Evolutionary conservation across 2,329 filamentous ascomycete genomes (phyloP).

Genomic region (Proliferodiscus dingleyae): DNA sequence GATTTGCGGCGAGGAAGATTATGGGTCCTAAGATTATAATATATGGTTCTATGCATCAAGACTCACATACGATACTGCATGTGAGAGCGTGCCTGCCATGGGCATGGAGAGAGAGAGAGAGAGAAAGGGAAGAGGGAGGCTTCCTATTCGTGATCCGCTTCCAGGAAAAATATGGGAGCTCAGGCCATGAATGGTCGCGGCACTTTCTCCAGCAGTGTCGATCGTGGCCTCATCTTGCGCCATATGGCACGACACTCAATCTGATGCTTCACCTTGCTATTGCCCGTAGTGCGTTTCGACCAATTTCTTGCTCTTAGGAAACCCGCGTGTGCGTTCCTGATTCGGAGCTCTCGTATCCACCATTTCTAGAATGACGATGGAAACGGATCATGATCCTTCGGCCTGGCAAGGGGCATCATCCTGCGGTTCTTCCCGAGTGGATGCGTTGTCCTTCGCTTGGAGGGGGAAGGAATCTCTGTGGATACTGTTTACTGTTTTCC

Average conservation of each 20-base stretch:
- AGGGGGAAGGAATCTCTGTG: too few species aligned
- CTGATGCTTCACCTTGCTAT: not conserved
- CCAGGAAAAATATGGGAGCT: not conserved
- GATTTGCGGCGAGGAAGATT: not conserved
- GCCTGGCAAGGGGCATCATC: too few species aligned
- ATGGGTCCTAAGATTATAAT: not conserved
- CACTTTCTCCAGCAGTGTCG: conserved; percentile 4
- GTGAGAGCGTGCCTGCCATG: too few species aligned
- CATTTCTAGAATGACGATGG: too few species aligned
- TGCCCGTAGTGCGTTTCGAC: not conserved
- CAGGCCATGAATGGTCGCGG: not conserved
- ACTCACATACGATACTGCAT: not conserved
- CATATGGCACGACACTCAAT: not conserved
- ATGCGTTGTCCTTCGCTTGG: too few species aligned
- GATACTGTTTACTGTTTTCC: too few species aligned
- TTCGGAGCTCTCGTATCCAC: not conserved
- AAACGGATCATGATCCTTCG: too few species aligned
- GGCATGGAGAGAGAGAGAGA: too few species aligned
- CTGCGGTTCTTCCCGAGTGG: too few species aligned
- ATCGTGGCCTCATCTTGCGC: not conserved
- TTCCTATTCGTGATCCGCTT: not conserved
- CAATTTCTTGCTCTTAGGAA: not conserved
- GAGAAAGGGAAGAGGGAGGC: too few species aligned
- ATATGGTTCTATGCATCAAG: not conserved
- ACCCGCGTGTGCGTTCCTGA: not conserved